Evolutionary conservation across 2,329 filamentous ascomycete genomes (phyloP), one percentile per base, ranked within the genome.

Genomic region (Aureobasidium melanogenum): DNA sequence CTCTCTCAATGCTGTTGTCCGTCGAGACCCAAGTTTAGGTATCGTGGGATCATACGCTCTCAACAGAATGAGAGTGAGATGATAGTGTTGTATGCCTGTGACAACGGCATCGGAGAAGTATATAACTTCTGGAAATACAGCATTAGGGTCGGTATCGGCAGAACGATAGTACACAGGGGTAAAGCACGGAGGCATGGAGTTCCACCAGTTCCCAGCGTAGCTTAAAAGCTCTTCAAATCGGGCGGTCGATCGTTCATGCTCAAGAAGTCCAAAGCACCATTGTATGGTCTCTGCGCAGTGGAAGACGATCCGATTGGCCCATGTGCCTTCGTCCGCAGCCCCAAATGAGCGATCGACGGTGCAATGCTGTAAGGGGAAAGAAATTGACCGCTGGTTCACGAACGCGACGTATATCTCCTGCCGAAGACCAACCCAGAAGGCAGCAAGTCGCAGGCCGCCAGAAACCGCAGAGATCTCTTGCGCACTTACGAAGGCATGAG

Each of bases 241-340:
- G 10, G 58, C 8, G 10, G 32, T 34, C 36, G 24, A 19, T 46
- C 43, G 24, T 19, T 56, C 54, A 34, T 38, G 39, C 41, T 47
- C 28, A 10, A 8, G 63, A 63, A 46, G 56, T 1, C 79, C 77
- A 65, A 86, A 87, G 68, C 84, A 87, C 66, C 80, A 85, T 63
- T 85, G 82, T 17, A 87, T 72, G 1, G 86, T 82, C 63, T 86
- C 82, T n/a, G 83, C 83, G 59, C 83, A 84, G 66, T 84, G 81
- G 3, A 84, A 78, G 0, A 87, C 78, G 17, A 84, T 81, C 17
- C 83, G 77, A 68, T 86, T 85, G 1, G 83, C 80, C 83, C 83
- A 85, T 0, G 75, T 76, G 62, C 79, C 79, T 63, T 85, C 83
- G 46, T 78, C 77, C 0, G 77, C 74, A 0, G 75, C 71, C 1